These are phyloP conservation scores for Starmerella khaoyaiensis DNA, from an alignment of 805 yeast genomes.

Conservation along the genomic window DNA sequence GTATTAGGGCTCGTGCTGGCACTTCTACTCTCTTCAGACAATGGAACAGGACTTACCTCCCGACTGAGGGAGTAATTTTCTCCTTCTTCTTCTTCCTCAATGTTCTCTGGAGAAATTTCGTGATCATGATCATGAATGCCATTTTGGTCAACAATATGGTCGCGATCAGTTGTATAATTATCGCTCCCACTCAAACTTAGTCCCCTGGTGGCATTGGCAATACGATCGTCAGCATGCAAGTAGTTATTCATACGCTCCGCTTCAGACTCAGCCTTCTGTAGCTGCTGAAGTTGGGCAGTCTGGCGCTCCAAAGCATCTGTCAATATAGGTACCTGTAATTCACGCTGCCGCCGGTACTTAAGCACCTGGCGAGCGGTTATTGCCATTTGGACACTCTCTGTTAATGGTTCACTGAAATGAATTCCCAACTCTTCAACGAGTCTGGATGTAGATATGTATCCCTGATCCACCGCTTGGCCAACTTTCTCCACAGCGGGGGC, in stretches of 20 bases:
- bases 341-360: slow-evolving; percentile 47
- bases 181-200: not conserved
- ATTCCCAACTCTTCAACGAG: slow-evolving; percentile 42
- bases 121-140: slow-evolving; percentile 11
- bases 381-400: slow-evolving; percentile 58
- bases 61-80: not conserved
- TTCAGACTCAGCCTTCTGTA: slow-evolving; percentile 35
- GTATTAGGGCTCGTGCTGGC: not conserved
- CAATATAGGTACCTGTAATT: slow-evolving; percentile 39
- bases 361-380: slow-evolving; percentile 44
- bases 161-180: slow-evolving; percentile 3
- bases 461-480: slow-evolving; percentile 72
- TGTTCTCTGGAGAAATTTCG: slow-evolving; percentile 1
- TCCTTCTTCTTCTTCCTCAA: not conserved
- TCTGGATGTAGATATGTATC: slow-evolving; percentile 38
- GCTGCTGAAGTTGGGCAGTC: slow-evolving; percentile 26
- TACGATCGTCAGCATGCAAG: slow-evolving; percentile 24
- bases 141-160: slow-evolving; percentile 6
- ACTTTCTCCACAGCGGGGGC: slow-evolving; percentile 60
- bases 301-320: slow-evolving; percentile 31
- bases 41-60: too few relatives aligned
- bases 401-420: slow-evolving; percentile 53
- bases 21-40: not conserved
- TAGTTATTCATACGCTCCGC: slow-evolving; percentile 32
- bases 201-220: slow-evolving; percentile 15